Base-by-base conservation (phyloP, 768 basidiomycete genomes). In the Collybiopsis confluens region DNA sequence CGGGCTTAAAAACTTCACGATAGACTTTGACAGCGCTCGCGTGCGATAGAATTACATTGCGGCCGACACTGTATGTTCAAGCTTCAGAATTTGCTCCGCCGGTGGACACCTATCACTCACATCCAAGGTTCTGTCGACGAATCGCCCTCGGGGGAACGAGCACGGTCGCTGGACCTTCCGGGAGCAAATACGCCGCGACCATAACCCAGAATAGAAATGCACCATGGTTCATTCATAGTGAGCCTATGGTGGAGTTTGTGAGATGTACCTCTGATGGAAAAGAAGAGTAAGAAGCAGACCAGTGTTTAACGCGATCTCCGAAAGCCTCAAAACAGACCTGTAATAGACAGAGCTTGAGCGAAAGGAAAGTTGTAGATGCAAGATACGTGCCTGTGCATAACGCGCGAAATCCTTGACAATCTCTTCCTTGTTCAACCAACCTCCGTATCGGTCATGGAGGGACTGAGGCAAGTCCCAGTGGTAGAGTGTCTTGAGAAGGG, bases 391-490 rank as follows among this genome's bases (percentile, higher is more conserved):
- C 57, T 68, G 72, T 46, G 86, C 75, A 61, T 88, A 90, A 58
- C 73, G 68, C 8, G 74, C 72, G 58, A 74, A 90, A 66, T 91
- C 88, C 54, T 74, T 65, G n/a, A 84, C 70, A 51, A 89, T 79
- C 61, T 86, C 82, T 42, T 82, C 78, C 64, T 83, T 85, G 70
- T 84, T 83, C 45, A 88, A 65, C 87, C 86, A 91, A 4, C 88
- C 88, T 1, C 80, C 79, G 64, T 90, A 90, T 52, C 82, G 75
- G 56, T 89, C 83, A 52, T 88, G 81, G 36, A 92, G 77, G 20
- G 70, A 82, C 62, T 87, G 84, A 9, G 89, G 89, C 9, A 90
- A 77, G 62, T 90, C 88, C 89, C 88, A 90, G 65, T 85, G 86
- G 62, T 86, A 86, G 33, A 88, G 67, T 0, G 84, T 88, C 83